These are phyloP conservation scores for Boletales sp. DNA, from an alignment of 768 basidiomycete species.

Conservation along the genomic window DNA sequence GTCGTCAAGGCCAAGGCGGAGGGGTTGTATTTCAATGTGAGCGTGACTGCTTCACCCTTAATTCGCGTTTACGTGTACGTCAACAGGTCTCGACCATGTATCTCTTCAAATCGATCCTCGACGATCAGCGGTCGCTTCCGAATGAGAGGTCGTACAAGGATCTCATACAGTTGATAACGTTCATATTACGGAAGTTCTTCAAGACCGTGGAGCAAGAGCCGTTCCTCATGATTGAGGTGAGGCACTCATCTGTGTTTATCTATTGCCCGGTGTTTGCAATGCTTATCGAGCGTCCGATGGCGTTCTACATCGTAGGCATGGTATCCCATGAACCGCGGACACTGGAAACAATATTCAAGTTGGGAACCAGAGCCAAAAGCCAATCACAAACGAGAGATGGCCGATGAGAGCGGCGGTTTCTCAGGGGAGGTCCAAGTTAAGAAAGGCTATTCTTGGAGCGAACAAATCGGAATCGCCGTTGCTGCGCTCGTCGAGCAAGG, in stretches of 20 bases:
- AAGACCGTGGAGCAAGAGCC: constrained; percentile 82
- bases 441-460: constrained; percentile 85
- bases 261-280: constrained; percentile 9
- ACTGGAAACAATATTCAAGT: constrained; percentile 84
- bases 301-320: constrained; percentile 52
- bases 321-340: constrained; percentile 83
- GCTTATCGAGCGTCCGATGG: constrained; percentile 13
- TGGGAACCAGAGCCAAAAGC: constrained; percentile 57
- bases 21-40: constrained; percentile 91
- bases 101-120: constrained; percentile 84
- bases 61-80: constrained; percentile 17
- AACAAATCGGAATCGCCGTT: constrained; percentile 86
- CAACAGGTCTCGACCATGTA: constrained; percentile 82
- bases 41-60: constrained; percentile 16
- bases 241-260: constrained; percentile 31
- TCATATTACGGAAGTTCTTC: constrained; percentile 90
- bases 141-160: constrained; percentile 79
- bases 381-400: constrained; percentile 28
- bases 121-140: constrained; percentile 76
- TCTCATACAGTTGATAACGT: constrained; percentile 79
- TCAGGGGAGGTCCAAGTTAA: constrained; percentile 76
- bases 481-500: constrained; percentile 67
- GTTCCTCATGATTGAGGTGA: constrained; percentile 86
- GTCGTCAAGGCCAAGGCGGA: constrained; percentile 90
- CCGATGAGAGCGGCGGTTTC: constrained; percentile 39